Base-by-base conservation (phyloP, 768 basidiomycete species). In the Trametes cinnabarina region DNA sequence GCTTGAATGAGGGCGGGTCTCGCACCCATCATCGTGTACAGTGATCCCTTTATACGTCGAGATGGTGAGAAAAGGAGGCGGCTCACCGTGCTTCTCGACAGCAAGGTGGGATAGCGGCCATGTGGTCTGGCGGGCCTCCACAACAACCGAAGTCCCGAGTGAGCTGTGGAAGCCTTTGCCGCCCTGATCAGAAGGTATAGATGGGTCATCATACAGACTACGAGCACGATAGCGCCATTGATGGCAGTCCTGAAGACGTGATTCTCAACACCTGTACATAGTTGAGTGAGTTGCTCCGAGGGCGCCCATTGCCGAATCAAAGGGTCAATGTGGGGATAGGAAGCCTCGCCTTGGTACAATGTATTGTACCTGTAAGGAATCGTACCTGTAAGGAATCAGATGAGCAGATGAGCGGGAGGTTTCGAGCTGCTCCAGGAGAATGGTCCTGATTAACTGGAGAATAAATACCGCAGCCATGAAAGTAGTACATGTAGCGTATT, bases 391-490 rank as follows among this genome's bases (percentile, higher is more conserved):
- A 32, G 30, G 30, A n/a, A n/a, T n/a, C n/a, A n/a, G n/a, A n/a
- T n/a, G 14, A 39, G 39, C 35, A 53, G 25, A 8, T 39, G 49
- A 58, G 46, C 57, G 52, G 49, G 50, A 46, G n/a, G 19, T 23
- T 47, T 47, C 22, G n/a, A 9, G 30, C 28, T 26, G 20, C 20
- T 47, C 46, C 39, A 49, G 12, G 30, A 14, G 46, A 19, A 53
- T n/a, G 30, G 39, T 17, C 26, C 49, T 41, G 48, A 57, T 50
- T 39, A 57, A 48, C 30, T 35, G 43, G 50, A 48, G 50, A 57
- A 61, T 61, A 61, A 53, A 61, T 61, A 61, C 60, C 54, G 49
- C 58, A 46, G 39, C 51, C 51, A 49, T 53, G 51, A 55, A 49
- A 47, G 51, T 52, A 40, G 43, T 54, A 60, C 58, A 60, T 60